Evolutionary conservation across 1,284 basidiomycete genomes (phyloP).

Genomic region (Moesziomyces globuligerus): DNA sequence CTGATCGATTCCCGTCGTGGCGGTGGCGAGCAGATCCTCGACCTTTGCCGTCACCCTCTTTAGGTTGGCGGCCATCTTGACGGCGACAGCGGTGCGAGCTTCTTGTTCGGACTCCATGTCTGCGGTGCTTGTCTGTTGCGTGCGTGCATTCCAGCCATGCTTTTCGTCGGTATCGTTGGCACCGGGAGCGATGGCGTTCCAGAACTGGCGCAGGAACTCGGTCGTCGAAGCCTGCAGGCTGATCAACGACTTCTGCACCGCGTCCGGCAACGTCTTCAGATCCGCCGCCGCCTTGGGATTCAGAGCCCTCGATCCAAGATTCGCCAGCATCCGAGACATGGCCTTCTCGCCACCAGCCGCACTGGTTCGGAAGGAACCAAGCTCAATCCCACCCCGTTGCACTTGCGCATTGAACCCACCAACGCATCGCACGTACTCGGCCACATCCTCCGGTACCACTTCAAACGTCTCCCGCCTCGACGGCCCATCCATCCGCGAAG

Average conservation of each 20-base stretch:
- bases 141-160: too few relatives aligned
- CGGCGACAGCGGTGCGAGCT: not conserved
- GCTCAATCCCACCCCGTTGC: not conserved
- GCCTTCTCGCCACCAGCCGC: not conserved
- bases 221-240: constrained; percentile 91
- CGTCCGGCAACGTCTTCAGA: constrained; percentile 77
- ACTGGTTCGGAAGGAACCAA: constrained; percentile 16
- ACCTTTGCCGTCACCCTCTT: constrained; percentile 6
- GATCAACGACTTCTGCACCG: constrained; percentile 80
- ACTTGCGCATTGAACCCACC: constrained; percentile 16
- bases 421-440: constrained; percentile 19
- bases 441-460: constrained; percentile 1
- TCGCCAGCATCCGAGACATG: constrained; percentile 21
- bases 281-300: constrained; percentile 6
- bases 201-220: constrained; percentile 96
- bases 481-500: too few relatives aligned
- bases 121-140: too few relatives aligned
- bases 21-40: constrained; percentile 3
- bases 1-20: constrained; percentile 18
- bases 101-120: not conserved
- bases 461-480: constrained; percentile 1
- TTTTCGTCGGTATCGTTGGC: constrained; percentile 4
- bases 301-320: constrained; percentile 19
- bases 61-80: constrained; percentile 41
- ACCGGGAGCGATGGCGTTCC: constrained; percentile 83